A percentile compares a stretch with the other conserved stretches of the same genome.
phyloP scores from a whole-genome alignment of 305 asterid genomes.

The Withania somnifera region DNA sequence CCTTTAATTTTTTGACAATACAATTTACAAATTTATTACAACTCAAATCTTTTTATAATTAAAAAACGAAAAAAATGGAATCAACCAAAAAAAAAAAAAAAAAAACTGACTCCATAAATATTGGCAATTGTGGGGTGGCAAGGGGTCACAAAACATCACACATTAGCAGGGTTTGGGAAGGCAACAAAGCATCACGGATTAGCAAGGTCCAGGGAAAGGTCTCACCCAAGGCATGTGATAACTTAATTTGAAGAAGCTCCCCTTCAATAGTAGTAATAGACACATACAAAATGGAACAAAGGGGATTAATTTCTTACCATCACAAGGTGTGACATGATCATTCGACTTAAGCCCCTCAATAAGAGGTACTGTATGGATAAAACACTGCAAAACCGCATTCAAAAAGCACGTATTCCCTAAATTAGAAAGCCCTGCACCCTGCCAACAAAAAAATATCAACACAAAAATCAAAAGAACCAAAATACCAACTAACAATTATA shows the following conservation, averaged over 20 bases:
- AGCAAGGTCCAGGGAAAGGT: too few relatives aligned
- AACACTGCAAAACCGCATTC: slow-evolving; percentile 75
- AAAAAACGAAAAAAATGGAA: too few relatives aligned
- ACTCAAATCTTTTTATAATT: neutral
- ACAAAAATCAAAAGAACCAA: neutral
- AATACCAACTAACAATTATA: too few relatives aligned
- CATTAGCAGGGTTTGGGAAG: too few relatives aligned
- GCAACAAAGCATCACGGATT: too few relatives aligned
- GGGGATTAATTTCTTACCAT: slow-evolving; percentile 21
- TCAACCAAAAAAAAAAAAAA: too few relatives aligned
- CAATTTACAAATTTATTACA: neutral
- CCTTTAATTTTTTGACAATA: neutral
- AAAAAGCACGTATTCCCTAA: slow-evolving; percentile 82
- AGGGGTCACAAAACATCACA: too few relatives aligned
- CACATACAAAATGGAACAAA: neutral
- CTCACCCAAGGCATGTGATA: too few relatives aligned
- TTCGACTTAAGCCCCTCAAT: slow-evolving; percentile 38
- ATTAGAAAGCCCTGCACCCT: slow-evolving; percentile 81
- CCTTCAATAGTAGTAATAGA: neutral
- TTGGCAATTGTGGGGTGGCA: neutral
- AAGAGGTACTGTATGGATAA: slow-evolving; percentile 62
- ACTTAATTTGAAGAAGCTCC: too few relatives aligned
- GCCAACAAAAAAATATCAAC: neutral
- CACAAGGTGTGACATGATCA: slow-evolving; percentile 15
- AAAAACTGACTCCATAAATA: neutral